Conservation (phyloP, 768 basidiomycete species). For the Lyophyllum atratum region DNA sequence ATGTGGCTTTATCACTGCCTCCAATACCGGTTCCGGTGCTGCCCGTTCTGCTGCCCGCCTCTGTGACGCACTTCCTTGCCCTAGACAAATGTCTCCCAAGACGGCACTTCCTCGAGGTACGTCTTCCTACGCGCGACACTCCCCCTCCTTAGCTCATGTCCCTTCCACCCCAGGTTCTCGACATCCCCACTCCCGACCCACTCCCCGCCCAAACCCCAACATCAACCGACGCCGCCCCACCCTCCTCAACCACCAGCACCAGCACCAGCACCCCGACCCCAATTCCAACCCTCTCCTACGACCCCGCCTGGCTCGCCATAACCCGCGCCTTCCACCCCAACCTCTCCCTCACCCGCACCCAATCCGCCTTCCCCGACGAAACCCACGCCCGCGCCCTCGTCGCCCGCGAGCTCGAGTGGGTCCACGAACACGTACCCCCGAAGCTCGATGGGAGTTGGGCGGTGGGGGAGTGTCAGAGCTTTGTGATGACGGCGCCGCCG, state of each 20-base stretch:
- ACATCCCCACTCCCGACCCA: constrained; percentile 42
- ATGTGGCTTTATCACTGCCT: constrained; percentile 35
- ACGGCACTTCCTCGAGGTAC: constrained; percentile 81
- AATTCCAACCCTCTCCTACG: constrained; percentile 66
- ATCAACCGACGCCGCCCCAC: not conserved
- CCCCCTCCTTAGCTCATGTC: too few species aligned
- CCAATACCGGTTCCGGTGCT: constrained; percentile 19
- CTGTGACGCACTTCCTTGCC: constrained; percentile 79
- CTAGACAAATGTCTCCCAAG: constrained; percentile 85
- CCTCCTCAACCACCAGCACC: constrained; percentile 1
- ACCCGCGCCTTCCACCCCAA: constrained; percentile 82
- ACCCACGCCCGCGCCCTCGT: constrained; percentile 55
- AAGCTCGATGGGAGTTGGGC: constrained; percentile 35
- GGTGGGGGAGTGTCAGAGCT: constrained; percentile 63
- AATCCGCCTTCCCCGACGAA: constrained; percentile 62
- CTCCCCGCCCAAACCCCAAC: constrained; percentile 4
- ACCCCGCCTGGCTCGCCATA: constrained; percentile 94
- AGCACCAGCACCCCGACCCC: too few species aligned
- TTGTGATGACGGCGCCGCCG: constrained; percentile 62
- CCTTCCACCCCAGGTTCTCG: constrained; percentile 73
- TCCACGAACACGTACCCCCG: constrained; percentile 53
- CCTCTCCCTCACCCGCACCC: constrained; percentile 56
- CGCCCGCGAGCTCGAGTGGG: constrained; percentile 64
- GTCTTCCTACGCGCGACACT: too few species aligned
- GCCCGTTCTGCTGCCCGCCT: too few species aligned